phyloP scores from a whole-genome alignment of 225 moss, liverwort and hornwort genomes.

The Takakia lepidozioides region DNA sequence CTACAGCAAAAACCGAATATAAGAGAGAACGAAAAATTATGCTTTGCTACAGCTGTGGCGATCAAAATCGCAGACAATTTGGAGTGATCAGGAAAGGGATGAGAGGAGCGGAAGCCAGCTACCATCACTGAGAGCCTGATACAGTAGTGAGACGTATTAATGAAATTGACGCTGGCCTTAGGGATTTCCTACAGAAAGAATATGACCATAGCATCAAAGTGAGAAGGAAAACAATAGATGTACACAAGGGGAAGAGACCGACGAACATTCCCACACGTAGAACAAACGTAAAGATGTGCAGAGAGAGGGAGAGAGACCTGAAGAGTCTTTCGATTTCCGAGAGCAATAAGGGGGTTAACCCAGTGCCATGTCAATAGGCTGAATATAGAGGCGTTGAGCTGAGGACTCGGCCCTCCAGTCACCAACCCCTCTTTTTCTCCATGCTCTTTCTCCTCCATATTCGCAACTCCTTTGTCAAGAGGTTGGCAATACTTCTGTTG shows the following conservation, averaged over 20 bases:
- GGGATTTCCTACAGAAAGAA: neutral
- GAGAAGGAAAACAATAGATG: neutral
- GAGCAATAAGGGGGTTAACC: conserved; percentile 50
- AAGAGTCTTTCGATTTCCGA: conserved; percentile 47
- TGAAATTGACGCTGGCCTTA: neutral
- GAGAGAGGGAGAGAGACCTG: conserved; percentile 21
- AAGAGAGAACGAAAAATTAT: too few relatives aligned
- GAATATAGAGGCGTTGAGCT: conserved; percentile 29
- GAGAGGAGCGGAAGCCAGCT: too few relatives aligned
- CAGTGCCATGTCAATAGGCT: conserved; percentile 60
- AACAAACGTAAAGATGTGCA: neutral
- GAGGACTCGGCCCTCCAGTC: conserved; percentile 59
- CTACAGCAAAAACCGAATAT: too few relatives aligned
- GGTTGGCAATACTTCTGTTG: too few relatives aligned
- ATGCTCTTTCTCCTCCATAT: too few relatives aligned
- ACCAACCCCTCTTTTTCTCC: too few relatives aligned
- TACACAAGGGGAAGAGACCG: neutral
- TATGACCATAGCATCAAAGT: neutral
- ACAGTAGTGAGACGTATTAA: neutral
- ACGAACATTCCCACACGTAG: neutral
- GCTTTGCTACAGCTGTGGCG: too few relatives aligned
- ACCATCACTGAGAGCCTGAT: too few relatives aligned
- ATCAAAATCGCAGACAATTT: too few relatives aligned
- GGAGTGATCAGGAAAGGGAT: too few relatives aligned
- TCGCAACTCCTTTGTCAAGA: too few relatives aligned